A percentile compares a stretch with the other conserved stretches of the same genome.
phyloP scores from a whole-genome alignment of 176 grass and related monocot species.

The Cenchrus purpureus region DNA sequence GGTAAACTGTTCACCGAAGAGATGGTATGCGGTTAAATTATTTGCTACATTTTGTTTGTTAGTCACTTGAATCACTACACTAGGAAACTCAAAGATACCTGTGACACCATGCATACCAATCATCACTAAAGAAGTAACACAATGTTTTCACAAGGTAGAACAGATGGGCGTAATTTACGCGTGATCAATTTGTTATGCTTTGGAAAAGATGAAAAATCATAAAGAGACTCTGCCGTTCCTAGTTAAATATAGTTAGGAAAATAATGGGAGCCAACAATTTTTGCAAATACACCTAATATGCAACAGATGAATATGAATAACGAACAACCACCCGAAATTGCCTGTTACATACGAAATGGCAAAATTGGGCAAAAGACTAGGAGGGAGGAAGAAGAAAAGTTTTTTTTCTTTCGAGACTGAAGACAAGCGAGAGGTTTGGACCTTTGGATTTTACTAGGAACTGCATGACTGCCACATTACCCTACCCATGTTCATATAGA shows the following conservation, averaged over 20 bases:
- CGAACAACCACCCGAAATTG: not conserved
- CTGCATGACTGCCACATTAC: not conserved
- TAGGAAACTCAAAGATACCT: not conserved
- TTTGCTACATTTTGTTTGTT: not conserved
- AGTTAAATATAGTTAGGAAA: no score
- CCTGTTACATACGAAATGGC: not conserved
- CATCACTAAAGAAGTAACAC: not conserved
- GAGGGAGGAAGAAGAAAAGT: no score
- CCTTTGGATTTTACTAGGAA: not conserved
- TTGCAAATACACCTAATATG: no score
- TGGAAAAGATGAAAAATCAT: not conserved
- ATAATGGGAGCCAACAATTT: no score
- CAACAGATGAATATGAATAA: not conserved
- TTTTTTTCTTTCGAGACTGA: no score
- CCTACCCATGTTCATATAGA: not conserved
- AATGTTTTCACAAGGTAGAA: not conserved
- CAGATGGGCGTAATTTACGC: not conserved
- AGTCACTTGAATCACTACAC: not conserved
- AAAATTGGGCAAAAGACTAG: not conserved
- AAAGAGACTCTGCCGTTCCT: not conserved
- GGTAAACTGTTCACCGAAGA: not conserved
- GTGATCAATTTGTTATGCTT: not conserved
- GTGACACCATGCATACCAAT: not conserved
- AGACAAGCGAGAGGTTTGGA: no score
- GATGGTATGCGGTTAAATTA: not conserved